phyloP scores from a whole-genome alignment of 2,329 filamentous ascomycete genomes.

The Cladophialophora carrionii region DNA sequence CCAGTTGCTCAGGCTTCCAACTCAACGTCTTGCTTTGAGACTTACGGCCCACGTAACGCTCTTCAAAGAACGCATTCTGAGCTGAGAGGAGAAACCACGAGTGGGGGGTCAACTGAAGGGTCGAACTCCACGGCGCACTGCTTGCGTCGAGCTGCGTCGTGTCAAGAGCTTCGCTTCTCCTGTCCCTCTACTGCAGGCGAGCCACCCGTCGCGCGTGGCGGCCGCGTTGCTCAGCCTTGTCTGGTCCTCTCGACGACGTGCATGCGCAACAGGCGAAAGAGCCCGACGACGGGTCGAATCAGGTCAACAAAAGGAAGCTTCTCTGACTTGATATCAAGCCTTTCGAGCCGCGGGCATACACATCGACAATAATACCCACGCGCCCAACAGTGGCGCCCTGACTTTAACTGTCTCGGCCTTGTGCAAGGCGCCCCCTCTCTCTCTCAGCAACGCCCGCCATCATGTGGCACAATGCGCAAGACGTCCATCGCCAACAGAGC shows the following conservation, averaged over 20 bases:
- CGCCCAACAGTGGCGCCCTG: no score
- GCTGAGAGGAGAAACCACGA: not conserved
- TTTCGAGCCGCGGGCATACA: not conserved
- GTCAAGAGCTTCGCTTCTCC: not conserved
- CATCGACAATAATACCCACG: not conserved
- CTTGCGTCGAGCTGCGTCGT: not conserved
- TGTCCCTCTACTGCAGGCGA: not conserved
- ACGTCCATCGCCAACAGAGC: slow-evolving; percentile 9
- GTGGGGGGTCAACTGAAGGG: not conserved
- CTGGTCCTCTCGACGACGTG: no score
- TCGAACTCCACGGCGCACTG: not conserved
- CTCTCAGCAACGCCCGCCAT: not conserved
- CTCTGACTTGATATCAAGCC: not conserved
- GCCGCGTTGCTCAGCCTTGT: not conserved
- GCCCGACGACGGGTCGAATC: not conserved
- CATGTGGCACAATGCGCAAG: slow-evolving; percentile 14
- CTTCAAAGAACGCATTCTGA: not conserved
- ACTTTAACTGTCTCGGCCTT: not conserved
- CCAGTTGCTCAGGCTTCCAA: not conserved
- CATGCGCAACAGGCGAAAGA: not conserved
- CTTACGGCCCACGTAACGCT: no score
- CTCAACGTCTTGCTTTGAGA: not conserved
- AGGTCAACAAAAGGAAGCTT: not conserved
- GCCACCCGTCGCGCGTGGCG: no score
- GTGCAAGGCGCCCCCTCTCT: not conserved